phyloP scores from a whole-genome alignment of 2,329 filamentous ascomycete genomes.

The Bisporella sp. region DNA sequence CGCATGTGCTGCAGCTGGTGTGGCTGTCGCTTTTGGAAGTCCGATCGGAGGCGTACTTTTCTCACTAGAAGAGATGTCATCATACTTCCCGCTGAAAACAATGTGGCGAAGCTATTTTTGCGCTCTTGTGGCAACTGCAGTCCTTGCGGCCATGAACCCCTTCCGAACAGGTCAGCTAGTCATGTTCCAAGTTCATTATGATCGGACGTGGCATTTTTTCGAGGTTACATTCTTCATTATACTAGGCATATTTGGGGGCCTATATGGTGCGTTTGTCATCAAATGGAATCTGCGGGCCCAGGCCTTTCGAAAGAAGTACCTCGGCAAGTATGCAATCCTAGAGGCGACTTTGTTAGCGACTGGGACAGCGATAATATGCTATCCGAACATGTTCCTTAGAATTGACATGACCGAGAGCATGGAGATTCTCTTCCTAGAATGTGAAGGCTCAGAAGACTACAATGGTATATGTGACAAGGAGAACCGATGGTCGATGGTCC shows the following conservation, averaged over 20 bases:
- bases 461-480: constrained; percentile 78
- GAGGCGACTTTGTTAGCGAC: constrained; percentile 81
- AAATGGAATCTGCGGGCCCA: constrained; percentile 93
- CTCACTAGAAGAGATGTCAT: constrained; percentile 96
- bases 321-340: constrained; percentile 74
- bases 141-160: constrained; percentile 92
- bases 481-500: constrained; percentile 70
- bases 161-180: constrained; percentile 95
- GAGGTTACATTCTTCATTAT: constrained; percentile 89
- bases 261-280: constrained; percentile 95
- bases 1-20: constrained; percentile 88
- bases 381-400: constrained; percentile 87
- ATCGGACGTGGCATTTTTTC: constrained; percentile 96
- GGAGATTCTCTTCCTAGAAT: constrained; percentile 95
- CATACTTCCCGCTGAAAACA: constrained; percentile 92
- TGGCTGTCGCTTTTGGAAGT: constrained; percentile 94
- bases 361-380: constrained; percentile 86
- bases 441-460: constrained; percentile 82
- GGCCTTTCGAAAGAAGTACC: constrained; percentile 88
- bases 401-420: constrained; percentile 99
- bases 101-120: constrained; percentile 99
- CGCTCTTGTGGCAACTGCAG: constrained; percentile 87
- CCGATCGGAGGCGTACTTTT: constrained; percentile 96
- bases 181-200: constrained; percentile 98
- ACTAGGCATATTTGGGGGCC: constrained; percentile 84